Base-by-base conservation (phyloP, 176 grass and related monocot species). In the Cenchrus fungigraminus region DNA sequence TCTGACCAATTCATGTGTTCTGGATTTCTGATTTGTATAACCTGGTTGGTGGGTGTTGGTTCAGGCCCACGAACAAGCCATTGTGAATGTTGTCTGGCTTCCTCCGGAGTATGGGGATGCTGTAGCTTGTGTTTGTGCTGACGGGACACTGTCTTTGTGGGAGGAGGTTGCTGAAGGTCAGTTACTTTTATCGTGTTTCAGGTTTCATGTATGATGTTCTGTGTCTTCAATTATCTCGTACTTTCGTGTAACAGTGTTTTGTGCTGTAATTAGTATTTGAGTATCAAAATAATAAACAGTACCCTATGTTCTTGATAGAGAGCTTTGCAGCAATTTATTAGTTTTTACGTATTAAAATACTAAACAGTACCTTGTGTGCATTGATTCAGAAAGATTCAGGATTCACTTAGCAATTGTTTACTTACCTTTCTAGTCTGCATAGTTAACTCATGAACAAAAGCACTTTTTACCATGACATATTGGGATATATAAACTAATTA, bases 91-190 rank as follows among this genome's bases (percentile, higher is more conserved):
- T 0, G 67, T 92, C 60, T 99, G 91, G 91, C 74, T 95, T 87
- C 97, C 97, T 84, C 92, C 88, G 0, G 94, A 99, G 79, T 88
- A 89, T 15, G 94, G 97, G 1, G 97, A 99, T 84, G 97, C 97
- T 51, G 82, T 99, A 80, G 91, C 94, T 76, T 99, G 97, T 88
- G 78, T 92, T 60, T 96, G 78, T 85, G 72, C 80, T 79, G 93
- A 96, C 77, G 90, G 94, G 52, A 88, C 86, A 4, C 82, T 99
- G n/a, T 99, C 97, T 46, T 87, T 99, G 72, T 99, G 97, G 94
- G 97, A 99, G 83, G 97, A 99, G 78, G 68, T 89, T 79, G 81
- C 71, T 77, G 89, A 86, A 84, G 97, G 97, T 96, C 5, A 71
- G 60, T 73, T 88, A 47, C 17, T 79, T 66, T 66, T 52, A 74